Conservation (phyloP, 1,139 yeast genomes). For the Nakaseomyces sp. region DNA sequence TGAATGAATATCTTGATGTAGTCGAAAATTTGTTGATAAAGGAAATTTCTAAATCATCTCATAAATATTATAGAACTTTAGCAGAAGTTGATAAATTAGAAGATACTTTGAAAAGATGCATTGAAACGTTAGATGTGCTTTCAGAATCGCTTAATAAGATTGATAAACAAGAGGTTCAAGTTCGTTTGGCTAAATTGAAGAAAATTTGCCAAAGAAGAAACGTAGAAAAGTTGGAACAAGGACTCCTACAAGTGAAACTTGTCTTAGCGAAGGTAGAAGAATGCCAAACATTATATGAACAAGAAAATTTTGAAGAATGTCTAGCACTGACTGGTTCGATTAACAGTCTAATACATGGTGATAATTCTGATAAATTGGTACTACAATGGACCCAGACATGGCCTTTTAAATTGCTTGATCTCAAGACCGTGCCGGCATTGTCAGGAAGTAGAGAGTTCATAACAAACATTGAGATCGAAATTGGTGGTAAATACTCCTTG, state of each 20-base stretch:
- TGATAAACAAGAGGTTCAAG: slow-evolving; percentile 43
- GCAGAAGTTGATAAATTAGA: slow-evolving; percentile 62
- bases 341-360: slow-evolving; percentile 51
- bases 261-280: slow-evolving; percentile 42
- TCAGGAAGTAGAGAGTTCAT: slow-evolving; percentile 44
- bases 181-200: slow-evolving; percentile 46
- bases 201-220: slow-evolving; percentile 49
- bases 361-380: slow-evolving; percentile 28
- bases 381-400: slow-evolving; percentile 38
- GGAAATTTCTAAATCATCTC: slow-evolving; percentile 78
- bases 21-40: slow-evolving; percentile 74
- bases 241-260: slow-evolving; percentile 54
- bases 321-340: slow-evolving; percentile 49
- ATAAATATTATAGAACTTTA: slow-evolving; percentile 74
- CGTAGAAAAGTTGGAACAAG: slow-evolving; percentile 53
- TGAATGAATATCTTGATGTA: slow-evolving; percentile 74
- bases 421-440: slow-evolving; percentile 53
- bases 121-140: slow-evolving; percentile 41
- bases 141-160: slow-evolving; percentile 36
- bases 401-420: slow-evolving; percentile 43
- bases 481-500: slow-evolving; percentile 60
- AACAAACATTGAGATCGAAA: slow-evolving; percentile 43
- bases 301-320: slow-evolving; percentile 38
- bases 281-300: slow-evolving; percentile 43
- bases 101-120: slow-evolving; percentile 45